Conservation (phyloP, 2,329 filamentous ascomycete genomes). For the Zasmidium cellare region DNA sequence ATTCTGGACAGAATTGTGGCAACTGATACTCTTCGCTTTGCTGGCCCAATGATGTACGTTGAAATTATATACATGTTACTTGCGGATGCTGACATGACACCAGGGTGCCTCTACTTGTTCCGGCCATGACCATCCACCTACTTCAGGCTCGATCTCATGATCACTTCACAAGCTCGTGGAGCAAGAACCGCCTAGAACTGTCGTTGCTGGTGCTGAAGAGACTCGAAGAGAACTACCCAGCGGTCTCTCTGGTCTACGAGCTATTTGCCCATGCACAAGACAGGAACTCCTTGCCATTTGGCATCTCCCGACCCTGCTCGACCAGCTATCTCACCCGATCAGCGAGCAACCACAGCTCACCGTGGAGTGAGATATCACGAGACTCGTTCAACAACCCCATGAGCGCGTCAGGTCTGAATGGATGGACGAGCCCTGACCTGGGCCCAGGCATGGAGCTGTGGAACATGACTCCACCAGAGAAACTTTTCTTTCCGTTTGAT, state of each 20-base stretch:
- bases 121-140: constrained; percentile 16
- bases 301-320: not conserved
- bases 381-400: not conserved
- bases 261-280: constrained; percentile 1
- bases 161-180: constrained; percentile 13
- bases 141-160: constrained; percentile 11
- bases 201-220: constrained; percentile 13
- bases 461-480: not conserved
- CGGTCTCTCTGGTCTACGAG: constrained; percentile 6
- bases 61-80: not conserved
- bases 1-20: constrained; percentile 8
- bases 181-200: constrained; percentile 14
- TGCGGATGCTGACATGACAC: not conserved
- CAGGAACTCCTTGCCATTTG: not conserved
- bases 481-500: not conserved
- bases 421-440: not conserved
- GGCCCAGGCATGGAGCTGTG: not conserved
- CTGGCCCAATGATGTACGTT: constrained; percentile 8
- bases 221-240: constrained; percentile 7
- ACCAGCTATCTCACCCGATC: not conserved
- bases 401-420: not conserved
- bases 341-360: not conserved
- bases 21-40: constrained; percentile 4
- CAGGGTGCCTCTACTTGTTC: constrained; percentile 12
- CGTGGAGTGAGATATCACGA: not conserved